Conservation (phyloP, 768 basidiomycete genomes). For the Lactarius pseudohatsudake region DNA sequence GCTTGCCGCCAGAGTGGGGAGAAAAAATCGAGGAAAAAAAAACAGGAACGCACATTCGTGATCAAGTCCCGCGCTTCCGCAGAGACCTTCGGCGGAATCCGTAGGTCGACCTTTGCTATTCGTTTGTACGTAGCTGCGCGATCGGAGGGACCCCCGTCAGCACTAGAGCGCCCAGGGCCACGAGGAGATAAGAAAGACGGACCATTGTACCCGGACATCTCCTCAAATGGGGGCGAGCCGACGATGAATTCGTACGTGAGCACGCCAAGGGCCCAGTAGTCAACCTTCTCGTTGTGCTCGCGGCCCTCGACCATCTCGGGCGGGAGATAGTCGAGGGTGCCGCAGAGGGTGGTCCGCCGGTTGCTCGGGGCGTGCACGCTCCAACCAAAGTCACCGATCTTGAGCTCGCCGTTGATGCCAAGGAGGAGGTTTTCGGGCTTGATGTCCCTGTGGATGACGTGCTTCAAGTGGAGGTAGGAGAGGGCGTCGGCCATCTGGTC, state of each 20-base stretch:
- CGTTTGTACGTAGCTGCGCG: constrained; percentile 80
- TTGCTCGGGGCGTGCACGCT: constrained; percentile 94
- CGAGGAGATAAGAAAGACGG: constrained; percentile 31
- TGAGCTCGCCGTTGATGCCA: constrained; percentile 93
- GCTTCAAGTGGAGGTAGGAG: constrained; percentile 87
- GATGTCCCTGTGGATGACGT: constrained; percentile 98
- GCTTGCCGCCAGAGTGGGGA: constrained; percentile 13
- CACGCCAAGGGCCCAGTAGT: constrained; percentile 97
- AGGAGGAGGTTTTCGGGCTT: constrained; percentile 97
- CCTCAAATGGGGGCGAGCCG: constrained; percentile 86
- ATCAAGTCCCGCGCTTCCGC: constrained; percentile 49
- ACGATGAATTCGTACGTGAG: constrained; percentile 92
- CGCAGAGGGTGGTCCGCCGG: constrained; percentile 86
- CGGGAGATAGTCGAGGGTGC: constrained; percentile 94
- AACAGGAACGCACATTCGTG: constrained; percentile 37
- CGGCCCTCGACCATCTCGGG: constrained; percentile 97
- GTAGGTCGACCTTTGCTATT: constrained; percentile 83
- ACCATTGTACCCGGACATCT: constrained; percentile 76
- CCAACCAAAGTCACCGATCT: constrained; percentile 99
- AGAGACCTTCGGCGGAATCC: constrained; percentile 42
- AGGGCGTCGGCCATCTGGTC: constrained; percentile 98
- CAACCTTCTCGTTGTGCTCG: constrained; percentile 88
- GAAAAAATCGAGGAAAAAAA: not conserved
- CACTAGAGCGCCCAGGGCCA: constrained; percentile 13
- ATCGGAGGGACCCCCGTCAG: constrained; percentile 24